Evolutionary conservation across 768 basidiomycete genomes (phyloP), one percentile per base, ranked within the genome.

Genomic region (Suillus sp.): DNA sequence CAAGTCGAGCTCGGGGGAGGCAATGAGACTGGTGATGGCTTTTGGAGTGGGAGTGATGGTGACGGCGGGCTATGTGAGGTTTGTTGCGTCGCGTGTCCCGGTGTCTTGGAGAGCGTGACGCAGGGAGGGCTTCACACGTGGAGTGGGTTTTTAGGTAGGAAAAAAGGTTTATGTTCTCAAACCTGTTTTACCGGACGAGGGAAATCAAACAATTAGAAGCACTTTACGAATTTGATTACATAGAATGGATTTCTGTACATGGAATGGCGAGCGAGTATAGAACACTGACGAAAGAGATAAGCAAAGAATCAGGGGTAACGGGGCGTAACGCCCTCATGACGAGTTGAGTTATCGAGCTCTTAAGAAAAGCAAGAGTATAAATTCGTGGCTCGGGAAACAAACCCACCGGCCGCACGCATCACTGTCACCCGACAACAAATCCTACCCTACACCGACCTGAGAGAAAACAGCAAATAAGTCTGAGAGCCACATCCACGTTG

Each of bases 321-420:
- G 86, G 85, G 88, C 86, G 88, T 90, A 87, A 89, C 87, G 89
- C 88, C 88, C 84, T 83, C 84, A 85, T 92, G 79, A 88, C 81
- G 91, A 92, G 90, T 90, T 92, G 90, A 87, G 89, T 91, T 92
- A 84, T 86, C n/a, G n/a, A n/a, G n/a, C n/a, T n/a, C n/a, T 80
- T 78, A 71, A 62, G 60, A 80, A 69, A 69, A 68, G 71, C 50
- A 65, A 60, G 59, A 34, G 40, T 61, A 69, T 61, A 69, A 50
- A 43, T 50, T 50, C 11, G 56, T 45, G 9, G 53, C 11, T 58
- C 40, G 40, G 18, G 48, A 32, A 42, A 11, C 76, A 25, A 16
- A 27, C 85, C n/a, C n/a, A n/a, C n/a, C n/a, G n/a, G n/a, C n/a
- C n/a, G n/a, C n/a, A n/a, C n/a, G n/a, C n/a, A n/a, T n/a, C n/a